Evolutionary conservation across 768 basidiomycete species (phyloP).

Genomic region (Boletellus emodensis): DNA sequence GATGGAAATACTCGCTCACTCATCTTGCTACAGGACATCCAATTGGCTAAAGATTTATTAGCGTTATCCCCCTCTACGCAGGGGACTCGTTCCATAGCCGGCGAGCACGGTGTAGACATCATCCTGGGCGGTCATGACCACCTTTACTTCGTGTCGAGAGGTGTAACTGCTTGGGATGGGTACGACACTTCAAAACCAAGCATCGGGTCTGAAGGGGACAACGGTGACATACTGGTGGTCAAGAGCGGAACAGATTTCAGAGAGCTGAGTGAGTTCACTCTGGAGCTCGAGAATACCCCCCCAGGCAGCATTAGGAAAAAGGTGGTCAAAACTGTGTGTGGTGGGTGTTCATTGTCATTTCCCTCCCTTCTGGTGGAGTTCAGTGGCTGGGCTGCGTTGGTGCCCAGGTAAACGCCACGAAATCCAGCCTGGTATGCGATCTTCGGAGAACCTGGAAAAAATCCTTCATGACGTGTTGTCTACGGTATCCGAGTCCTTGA

Average conservation of each 20-base stretch:
- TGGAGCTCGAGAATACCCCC: conserved; percentile 60
- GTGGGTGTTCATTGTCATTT: conserved; percentile 33
- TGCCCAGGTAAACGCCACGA: conserved; percentile 60
- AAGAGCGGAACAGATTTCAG: conserved; percentile 92
- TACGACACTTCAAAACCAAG: conserved; percentile 49
- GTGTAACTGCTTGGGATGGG: conserved; percentile 61
- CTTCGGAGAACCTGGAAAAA: conserved; percentile 50
- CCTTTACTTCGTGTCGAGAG: conserved; percentile 68
- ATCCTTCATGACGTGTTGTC: conserved; percentile 63
- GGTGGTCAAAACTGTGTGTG: conserved; percentile 58
- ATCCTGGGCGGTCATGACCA: conserved; percentile 91
- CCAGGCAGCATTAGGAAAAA: conserved; percentile 60
- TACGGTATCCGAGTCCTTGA: conserved; percentile 64
- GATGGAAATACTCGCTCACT: conserved; percentile 7
- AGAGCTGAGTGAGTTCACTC: conserved; percentile 70
- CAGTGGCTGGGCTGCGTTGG: background rate
- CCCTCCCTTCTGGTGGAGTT: background rate
- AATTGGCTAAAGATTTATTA: conserved; percentile 60
- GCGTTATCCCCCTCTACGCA: conserved; percentile 59
- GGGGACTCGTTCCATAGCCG: conserved; percentile 36
- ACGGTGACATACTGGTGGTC: conserved; percentile 66
- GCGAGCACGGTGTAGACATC: conserved; percentile 74
- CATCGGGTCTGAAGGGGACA: conserved; percentile 68
- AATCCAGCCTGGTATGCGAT: conserved; percentile 54
- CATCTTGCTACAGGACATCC: conserved; percentile 52